Evolutionary conservation across 805 yeast species (phyloP).

Genomic region (Limtongozyma cylindracea): DNA sequence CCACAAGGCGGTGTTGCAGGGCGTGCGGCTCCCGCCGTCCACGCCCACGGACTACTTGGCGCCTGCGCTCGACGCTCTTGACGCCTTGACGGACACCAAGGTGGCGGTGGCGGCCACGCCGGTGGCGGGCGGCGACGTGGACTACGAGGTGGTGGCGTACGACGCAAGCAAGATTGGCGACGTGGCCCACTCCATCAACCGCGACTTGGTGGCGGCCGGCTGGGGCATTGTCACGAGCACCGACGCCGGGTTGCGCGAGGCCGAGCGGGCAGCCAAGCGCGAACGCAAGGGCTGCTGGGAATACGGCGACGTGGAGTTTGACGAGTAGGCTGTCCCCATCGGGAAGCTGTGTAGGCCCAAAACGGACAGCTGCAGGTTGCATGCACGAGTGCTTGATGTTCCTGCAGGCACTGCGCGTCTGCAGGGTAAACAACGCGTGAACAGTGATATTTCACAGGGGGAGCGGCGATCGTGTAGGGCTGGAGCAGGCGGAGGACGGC

Average conservation of each 20-base stretch:
- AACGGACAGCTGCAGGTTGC: too few species aligned
- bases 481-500: too few species aligned
- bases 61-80: conserved; percentile 26
- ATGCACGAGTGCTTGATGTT: too few species aligned
- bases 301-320: conserved; percentile 45
- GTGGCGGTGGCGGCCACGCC: conserved; percentile 15
- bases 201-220: conserved; percentile 30
- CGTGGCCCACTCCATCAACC: conserved; percentile 31
- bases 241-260: conserved; percentile 12
- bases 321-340: too few species aligned
- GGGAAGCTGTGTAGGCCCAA: too few species aligned
- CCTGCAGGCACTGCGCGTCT: too few species aligned
- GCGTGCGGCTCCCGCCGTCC: conserved; percentile 29
- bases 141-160: conserved; percentile 24
- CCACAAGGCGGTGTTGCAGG: conserved; percentile 23
- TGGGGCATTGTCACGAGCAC: conserved; percentile 25
- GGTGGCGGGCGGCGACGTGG: conserved; percentile 17
- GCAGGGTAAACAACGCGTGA: too few species aligned
- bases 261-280: conserved; percentile 21
- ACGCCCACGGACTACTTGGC: conserved; percentile 25
- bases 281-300: conserved; percentile 46
- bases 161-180: conserved; percentile 26
- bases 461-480: too few species aligned
- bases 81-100: conserved; percentile 22
- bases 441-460: too few species aligned